These are phyloP conservation scores for Pyrus betulifolia DNA, from an alignment of 306 rosid genomes.

Conservation along the genomic window DNA sequence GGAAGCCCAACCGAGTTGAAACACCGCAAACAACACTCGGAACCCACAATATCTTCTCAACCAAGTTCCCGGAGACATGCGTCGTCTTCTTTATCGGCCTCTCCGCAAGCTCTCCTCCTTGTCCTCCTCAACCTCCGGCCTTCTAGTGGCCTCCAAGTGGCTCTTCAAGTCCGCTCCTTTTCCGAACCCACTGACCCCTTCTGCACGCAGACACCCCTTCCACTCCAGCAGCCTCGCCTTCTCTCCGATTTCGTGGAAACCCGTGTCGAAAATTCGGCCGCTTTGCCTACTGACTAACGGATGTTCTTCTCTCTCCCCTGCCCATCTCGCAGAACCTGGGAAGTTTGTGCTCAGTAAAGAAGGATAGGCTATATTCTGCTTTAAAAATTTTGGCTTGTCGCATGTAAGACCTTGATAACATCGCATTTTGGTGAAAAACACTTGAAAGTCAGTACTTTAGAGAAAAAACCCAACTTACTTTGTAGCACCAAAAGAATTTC, in stretches of 20 bases:
- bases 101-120: slow-evolving; percentile 26
- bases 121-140: slow-evolving; percentile 22
- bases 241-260: slow-evolving; percentile 31
- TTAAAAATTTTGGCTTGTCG: too few species aligned
- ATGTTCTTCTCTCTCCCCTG: slow-evolving; percentile 31
- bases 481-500: too few species aligned
- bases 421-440: too few species aligned
- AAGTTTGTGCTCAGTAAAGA: not conserved
- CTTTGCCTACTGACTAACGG: slow-evolving; percentile 56
- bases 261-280: slow-evolving; percentile 24
- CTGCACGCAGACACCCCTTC: slow-evolving; percentile 18
- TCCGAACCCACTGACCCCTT: slow-evolving; percentile 20
- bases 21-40: not conserved
- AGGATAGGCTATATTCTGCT: not conserved
- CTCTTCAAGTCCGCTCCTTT: slow-evolving; percentile 27
- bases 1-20: not conserved
- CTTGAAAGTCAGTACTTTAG: too few species aligned
- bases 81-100: slow-evolving; percentile 34
- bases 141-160: slow-evolving; percentile 38
- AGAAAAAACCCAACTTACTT: too few species aligned
- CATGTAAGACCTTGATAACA: too few species aligned
- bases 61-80: slow-evolving; percentile 33
- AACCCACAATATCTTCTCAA: not conserved
- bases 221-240: slow-evolving; percentile 23
- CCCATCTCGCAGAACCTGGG: slow-evolving; percentile 40